These are phyloP conservation scores for Citrus mangshanensis DNA, from an alignment of 345 rosid genomes.

Conservation along the genomic window DNA sequence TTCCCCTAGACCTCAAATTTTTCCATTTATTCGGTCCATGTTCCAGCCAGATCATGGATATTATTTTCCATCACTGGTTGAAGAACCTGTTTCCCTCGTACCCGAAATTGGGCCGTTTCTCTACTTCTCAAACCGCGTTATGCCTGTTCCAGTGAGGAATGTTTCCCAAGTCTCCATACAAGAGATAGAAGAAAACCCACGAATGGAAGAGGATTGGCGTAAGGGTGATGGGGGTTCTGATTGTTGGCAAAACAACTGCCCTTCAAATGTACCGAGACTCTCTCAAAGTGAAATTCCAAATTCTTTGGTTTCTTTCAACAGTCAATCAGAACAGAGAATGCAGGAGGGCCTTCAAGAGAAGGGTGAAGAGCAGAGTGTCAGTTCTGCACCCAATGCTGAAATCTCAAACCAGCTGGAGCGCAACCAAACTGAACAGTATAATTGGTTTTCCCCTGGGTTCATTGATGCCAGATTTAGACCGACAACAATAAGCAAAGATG, in stretches of 20 bases:
- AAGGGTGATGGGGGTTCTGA: not conserved
- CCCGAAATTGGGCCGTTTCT: constrained; percentile 13
- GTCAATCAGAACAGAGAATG: constrained; percentile 8
- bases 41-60: constrained; percentile 14
- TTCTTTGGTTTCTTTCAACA: not conserved
- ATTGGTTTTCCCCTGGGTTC: not conserved
- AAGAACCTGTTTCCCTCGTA: constrained; percentile 5
- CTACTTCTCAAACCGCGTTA: constrained; percentile 2
- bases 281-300: not conserved
- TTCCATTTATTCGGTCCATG: constrained; percentile 7
- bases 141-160: constrained; percentile 10
- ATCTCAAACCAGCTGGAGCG: constrained; percentile 4
- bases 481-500: not conserved
- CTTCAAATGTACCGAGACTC: constrained; percentile 6
- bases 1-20: constrained; percentile 11
- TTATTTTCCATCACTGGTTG: not conserved
- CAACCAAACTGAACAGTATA: constrained; percentile 4
- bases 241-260: constrained; percentile 8
- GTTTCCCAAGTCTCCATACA: constrained; percentile 19
- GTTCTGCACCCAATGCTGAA: constrained; percentile 2
- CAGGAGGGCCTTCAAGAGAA: not conserved
- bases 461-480: constrained; percentile 14
- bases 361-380: not conserved
- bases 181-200: constrained; percentile 20
- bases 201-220: constrained; percentile 10